These are phyloP conservation scores for Nicotiana tomentosiformis DNA, from an alignment of 257 asterid genomes.

Conservation along the genomic window DNA sequence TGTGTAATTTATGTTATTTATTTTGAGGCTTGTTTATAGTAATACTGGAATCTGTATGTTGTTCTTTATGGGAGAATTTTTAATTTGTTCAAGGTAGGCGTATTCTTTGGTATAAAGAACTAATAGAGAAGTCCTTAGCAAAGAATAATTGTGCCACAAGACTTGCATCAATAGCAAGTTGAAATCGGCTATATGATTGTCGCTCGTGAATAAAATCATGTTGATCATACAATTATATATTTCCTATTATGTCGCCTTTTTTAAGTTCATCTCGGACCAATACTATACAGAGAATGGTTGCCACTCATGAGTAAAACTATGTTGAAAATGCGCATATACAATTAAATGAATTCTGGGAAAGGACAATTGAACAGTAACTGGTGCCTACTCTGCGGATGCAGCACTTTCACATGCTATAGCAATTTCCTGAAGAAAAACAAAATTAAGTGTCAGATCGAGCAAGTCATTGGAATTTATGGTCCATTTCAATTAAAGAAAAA, in stretches of 20 bases:
- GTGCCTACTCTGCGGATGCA: neutral
- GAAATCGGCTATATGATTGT: neutral
- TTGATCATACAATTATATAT: too few species aligned
- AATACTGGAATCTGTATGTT: neutral
- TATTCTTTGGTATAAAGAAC: neutral
- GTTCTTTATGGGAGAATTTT: neutral
- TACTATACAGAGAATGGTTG: neutral
- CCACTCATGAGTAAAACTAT: neutral
- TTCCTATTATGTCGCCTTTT: neutral
- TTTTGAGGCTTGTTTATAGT: neutral
- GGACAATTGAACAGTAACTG: neutral
- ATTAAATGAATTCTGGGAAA: neutral
- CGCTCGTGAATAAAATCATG: too few species aligned
- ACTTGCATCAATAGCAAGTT: too few species aligned
- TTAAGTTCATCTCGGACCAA: neutral
- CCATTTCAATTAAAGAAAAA: neutral
- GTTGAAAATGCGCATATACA: neutral
- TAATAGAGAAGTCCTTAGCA: neutral
- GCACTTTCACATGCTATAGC: conserved; percentile 19
- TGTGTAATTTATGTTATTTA: neutral
- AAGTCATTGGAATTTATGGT: neutral
- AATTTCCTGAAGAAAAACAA: conserved; percentile 21
- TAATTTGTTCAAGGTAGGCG: neutral
- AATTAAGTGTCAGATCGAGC: neutral
- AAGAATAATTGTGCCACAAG: too few species aligned